A percentile compares a stretch with the other conserved stretches of the same genome.
Conservation (phyloP, 2,329 filamentous ascomycete species). For the Tolypocladium sp. region DNA sequence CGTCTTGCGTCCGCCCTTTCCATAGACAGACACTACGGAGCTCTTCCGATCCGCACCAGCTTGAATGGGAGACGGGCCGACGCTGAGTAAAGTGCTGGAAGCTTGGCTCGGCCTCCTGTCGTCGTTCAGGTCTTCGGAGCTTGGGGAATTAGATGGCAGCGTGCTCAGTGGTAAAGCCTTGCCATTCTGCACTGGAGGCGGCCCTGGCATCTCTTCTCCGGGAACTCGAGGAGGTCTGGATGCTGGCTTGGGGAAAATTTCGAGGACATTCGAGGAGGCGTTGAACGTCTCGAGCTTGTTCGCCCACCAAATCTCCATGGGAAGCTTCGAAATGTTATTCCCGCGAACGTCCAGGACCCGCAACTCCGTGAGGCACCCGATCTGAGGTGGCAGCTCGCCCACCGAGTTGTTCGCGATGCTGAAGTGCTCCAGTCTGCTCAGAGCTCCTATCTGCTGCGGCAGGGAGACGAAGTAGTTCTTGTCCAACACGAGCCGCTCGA, state of each 20-base stretch:
- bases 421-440: slow-evolving; percentile 79
- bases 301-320: slow-evolving; percentile 94
- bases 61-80: slow-evolving; percentile 62
- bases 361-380: slow-evolving; percentile 79
- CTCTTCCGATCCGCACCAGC: slow-evolving; percentile 60
- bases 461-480: slow-evolving; percentile 93
- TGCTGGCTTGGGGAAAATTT: slow-evolving; percentile 80
- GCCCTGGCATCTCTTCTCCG: slow-evolving; percentile 33
- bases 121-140: slow-evolving; percentile 67
- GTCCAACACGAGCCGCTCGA: slow-evolving; percentile 83
- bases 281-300: slow-evolving; percentile 86
- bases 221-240: slow-evolving; percentile 57
- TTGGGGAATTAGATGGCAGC: slow-evolving; percentile 50
- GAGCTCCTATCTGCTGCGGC: slow-evolving; percentile 73
- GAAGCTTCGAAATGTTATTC: slow-evolving; percentile 85
- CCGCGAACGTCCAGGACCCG: slow-evolving; percentile 80
- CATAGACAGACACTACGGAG: slow-evolving; percentile 74
- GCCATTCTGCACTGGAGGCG: slow-evolving; percentile 25
- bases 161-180: slow-evolving; percentile 30
- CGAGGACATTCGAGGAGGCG: slow-evolving; percentile 87
- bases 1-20: slow-evolving; percentile 72
- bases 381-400: slow-evolving; percentile 73
- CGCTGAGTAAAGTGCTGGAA: slow-evolving; percentile 66
- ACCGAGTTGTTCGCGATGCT: slow-evolving; percentile 91
- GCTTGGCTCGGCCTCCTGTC: slow-evolving; percentile 74